Conservation (phyloP, 768 basidiomycete genomes). For the Agaricus bisporus region DNA sequence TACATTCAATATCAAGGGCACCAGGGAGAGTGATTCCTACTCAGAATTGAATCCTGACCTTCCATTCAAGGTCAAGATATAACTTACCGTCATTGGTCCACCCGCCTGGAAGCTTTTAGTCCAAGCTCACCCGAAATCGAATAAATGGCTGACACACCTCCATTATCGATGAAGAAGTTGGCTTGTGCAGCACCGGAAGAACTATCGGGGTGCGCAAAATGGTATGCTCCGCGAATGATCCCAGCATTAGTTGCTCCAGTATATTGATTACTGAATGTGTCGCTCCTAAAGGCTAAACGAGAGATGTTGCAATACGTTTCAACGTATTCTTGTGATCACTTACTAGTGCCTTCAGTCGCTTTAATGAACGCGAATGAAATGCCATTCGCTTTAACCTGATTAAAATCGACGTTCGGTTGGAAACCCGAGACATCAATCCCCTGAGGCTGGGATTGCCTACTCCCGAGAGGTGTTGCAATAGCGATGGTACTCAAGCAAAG, state of each 20-base stretch:
- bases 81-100: constrained; percentile 41
- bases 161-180: constrained; percentile 50
- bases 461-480: not conserved
- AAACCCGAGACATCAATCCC: constrained; percentile 54
- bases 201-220: constrained; percentile 50
- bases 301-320: not conserved
- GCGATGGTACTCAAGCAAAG: not conserved
- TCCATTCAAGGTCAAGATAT: not conserved
- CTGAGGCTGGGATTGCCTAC: constrained; percentile 21
- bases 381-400: constrained; percentile 42
- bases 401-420: constrained; percentile 48
- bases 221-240: constrained; percentile 55
- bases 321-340: constrained; percentile 4
- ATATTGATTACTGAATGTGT: constrained; percentile 45
- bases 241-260: constrained; percentile 48
- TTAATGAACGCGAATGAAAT: constrained; percentile 59
- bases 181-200: constrained; percentile 57
- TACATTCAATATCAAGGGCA: constrained; percentile 59
- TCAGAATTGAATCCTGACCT: not conserved
- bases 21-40: constrained; percentile 48
- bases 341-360: constrained; percentile 59
- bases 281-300: constrained; percentile 11
- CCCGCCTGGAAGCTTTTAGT: constrained; percentile 17
- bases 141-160: constrained; percentile 27
- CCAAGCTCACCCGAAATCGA: not conserved